phyloP scores from a whole-genome alignment of 495 filamentous ascomycete genomes.

The Venustampulla echinocandica region DNA sequence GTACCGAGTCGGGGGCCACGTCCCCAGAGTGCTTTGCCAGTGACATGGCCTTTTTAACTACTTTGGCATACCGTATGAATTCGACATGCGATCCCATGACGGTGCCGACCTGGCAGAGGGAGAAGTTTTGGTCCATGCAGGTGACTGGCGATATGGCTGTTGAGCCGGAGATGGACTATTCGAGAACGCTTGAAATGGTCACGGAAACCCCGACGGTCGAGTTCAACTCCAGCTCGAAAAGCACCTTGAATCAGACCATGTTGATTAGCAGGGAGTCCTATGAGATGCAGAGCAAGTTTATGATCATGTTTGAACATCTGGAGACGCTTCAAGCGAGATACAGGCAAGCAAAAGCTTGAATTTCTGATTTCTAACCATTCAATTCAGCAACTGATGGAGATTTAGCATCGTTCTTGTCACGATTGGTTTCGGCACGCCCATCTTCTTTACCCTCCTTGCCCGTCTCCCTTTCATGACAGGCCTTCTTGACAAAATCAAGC shows the following conservation, averaged over 20 bases:
- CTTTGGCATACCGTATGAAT: slow-evolving; percentile 32
- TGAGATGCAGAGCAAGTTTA: not conserved
- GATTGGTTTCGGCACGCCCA: slow-evolving; percentile 5
- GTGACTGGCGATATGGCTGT: slow-evolving; percentile 15
- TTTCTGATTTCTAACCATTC: not conserved
- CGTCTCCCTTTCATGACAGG: slow-evolving; percentile 18
- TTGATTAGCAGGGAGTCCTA: not conserved
- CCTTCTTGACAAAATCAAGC: slow-evolving; percentile 15
- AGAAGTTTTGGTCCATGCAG: slow-evolving; percentile 26
- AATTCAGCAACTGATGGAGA: not conserved
- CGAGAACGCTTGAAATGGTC: slow-evolving; percentile 11
- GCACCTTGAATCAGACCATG: not conserved
- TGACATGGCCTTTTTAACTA: slow-evolving; percentile 28
- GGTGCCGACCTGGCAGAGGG: slow-evolving; percentile 20
- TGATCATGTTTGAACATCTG: not conserved
- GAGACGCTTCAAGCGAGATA: slow-evolving; percentile 2
- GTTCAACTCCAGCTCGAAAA: not conserved
- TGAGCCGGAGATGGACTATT: slow-evolving; percentile 23
- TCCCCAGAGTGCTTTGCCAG: slow-evolving; percentile 27
- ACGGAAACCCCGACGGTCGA: not conserved
- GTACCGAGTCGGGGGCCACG: slow-evolving; percentile 5
- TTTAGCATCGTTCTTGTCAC: slow-evolving; percentile 3
- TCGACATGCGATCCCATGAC: slow-evolving; percentile 18
- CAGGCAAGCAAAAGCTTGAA: not conserved
- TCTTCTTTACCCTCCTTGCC: slow-evolving; percentile 16